Evolutionary conservation across 192 early-diverging fungal genomes (phyloP).

Genomic region (Coemansia sp.): DNA sequence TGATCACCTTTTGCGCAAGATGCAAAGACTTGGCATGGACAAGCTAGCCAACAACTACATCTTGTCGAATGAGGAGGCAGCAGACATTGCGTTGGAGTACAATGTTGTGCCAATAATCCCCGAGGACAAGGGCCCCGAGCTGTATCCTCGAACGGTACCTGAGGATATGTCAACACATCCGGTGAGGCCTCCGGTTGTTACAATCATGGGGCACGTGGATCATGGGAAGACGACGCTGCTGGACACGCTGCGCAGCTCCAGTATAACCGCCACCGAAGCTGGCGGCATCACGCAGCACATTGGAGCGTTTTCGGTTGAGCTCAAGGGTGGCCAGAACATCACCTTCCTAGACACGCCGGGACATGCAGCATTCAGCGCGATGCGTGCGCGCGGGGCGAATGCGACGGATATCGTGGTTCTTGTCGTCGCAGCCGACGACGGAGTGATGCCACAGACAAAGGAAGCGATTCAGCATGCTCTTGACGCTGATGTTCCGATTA

Average conservation of each 20-base stretch:
- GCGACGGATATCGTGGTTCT: conserved; percentile 94
- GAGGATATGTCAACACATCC: conserved; percentile 75
- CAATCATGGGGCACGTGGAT: conserved; percentile 98
- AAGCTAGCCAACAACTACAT: conserved; percentile 76
- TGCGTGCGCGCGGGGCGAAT: conserved; percentile 91
- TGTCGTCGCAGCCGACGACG: conserved; percentile 97
- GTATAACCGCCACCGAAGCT: conserved; percentile 88
- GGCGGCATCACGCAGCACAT: conserved; percentile 99
- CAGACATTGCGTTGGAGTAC: conserved; percentile 83
- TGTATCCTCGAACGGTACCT: conserved; percentile 58
- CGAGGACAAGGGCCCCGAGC: conserved; percentile 38
- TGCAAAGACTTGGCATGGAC: conserved; percentile 80
- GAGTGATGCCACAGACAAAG: conserved; percentile 96
- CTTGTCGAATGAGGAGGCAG: conserved; percentile 81
- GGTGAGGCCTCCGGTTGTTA: conserved; percentile 85
- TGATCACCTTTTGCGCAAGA: conserved; percentile 69
- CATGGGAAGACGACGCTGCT: conserved; percentile 95
- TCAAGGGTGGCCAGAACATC: conserved; percentile 56
- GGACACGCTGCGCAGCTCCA: conserved; percentile 87
- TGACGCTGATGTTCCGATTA: conserved; percentile 80
- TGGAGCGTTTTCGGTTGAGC: conserved; percentile 82
- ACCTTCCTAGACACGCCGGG: conserved; percentile 98
- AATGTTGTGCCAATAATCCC: conserved; percentile 82
- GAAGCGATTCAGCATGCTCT: conserved; percentile 94
- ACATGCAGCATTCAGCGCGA: conserved; percentile 92